A percentile compares a stretch with the other conserved stretches of the same genome.
phyloP scores from a whole-genome alignment of 2,329 filamentous ascomycete species.

The Ascosphaera apis region DNA sequence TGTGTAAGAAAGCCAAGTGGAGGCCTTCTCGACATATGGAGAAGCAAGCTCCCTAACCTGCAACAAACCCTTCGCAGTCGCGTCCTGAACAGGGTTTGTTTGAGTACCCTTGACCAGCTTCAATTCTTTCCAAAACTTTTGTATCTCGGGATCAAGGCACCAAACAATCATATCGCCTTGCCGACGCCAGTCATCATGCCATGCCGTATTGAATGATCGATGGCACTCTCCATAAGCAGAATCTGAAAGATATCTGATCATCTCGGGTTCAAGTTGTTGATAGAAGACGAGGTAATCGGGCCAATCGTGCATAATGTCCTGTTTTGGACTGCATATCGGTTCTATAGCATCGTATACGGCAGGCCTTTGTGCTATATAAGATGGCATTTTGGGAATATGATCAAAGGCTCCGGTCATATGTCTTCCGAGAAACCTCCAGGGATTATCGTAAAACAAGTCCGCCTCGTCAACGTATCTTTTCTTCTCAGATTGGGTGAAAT shows the following conservation, averaged over 20 bases:
- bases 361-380: conserved; percentile 8
- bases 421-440: conserved; percentile 31
- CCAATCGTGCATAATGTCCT: conserved; percentile 16
- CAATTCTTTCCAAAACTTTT: conserved; percentile 17
- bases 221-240: conserved; percentile 33
- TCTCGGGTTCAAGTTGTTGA: conserved; percentile 29
- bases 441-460: conserved; percentile 61
- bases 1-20: too few species aligned
- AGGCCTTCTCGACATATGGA: too few species aligned
- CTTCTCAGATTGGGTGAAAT: conserved; percentile 37
- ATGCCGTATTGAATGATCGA: conserved; percentile 37
- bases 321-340: conserved; percentile 1
- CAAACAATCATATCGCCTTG: conserved; percentile 40
- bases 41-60: too few species aligned
- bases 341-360: too few species aligned
- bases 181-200: conserved; percentile 38
- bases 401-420: conserved; percentile 25
- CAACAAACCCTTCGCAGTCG: too few species aligned
- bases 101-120: too few species aligned
- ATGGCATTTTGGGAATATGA: conserved; percentile 13
- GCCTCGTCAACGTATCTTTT: conserved; percentile 63
- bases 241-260: conserved; percentile 25
- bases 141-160: conserved; percentile 22
- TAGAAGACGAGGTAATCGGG: conserved; percentile 31
- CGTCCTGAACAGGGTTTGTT: too few species aligned